Base-by-base conservation (phyloP, 1,139 yeast species). In the Meyerozyma smithsonii region DNA sequence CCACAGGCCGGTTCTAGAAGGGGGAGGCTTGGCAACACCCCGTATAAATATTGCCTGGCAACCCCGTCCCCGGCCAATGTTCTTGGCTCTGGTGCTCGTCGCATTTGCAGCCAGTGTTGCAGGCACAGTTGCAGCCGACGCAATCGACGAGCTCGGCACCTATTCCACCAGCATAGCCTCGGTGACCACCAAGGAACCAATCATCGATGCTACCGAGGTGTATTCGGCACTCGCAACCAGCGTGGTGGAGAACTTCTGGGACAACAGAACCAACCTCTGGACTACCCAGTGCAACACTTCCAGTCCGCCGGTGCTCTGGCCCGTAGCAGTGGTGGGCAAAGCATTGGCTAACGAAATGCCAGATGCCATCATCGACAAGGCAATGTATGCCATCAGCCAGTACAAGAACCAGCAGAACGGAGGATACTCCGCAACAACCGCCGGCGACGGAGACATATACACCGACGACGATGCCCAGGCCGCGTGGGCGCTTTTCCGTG, bases 381-480 rank as follows among this genome's bases (percentile, higher is more conserved):
- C 41, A 3, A 19, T 42, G 14, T 8, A 30, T 2, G 38, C 40
- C 10, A 32, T 48, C 16, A 11, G 19, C 7, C 30, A 37, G 8
- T 46, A 50, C 39, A 42, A 45, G 33, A 50, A 47, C 35, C 8
- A 39, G 4, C 20, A 38, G 8, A 11, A 4, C 6, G 62, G 59
- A 4, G 69, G 60, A 2, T 66, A 49, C 40, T 58, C 65, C n/a
- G 64, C 71, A 1, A 46, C 60, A n/a, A 60, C 59, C 6, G 62
- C 57, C 3, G 54, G 52, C 16, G 55, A 58, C 40, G 46, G 44
- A 11, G 68, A 64, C 36, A 53, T 66, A 16, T 66, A 66, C 43
- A 56, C 56, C 12, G 72, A 66, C 44, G 72, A 66, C 44, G 55
- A 63, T 47, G 58, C 65, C 3, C 72, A 66, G 43, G 46, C 62